Evolutionary conservation across 305 asterid genomes (phyloP).

Genomic region (Stenogyne calaminthoides): DNA sequence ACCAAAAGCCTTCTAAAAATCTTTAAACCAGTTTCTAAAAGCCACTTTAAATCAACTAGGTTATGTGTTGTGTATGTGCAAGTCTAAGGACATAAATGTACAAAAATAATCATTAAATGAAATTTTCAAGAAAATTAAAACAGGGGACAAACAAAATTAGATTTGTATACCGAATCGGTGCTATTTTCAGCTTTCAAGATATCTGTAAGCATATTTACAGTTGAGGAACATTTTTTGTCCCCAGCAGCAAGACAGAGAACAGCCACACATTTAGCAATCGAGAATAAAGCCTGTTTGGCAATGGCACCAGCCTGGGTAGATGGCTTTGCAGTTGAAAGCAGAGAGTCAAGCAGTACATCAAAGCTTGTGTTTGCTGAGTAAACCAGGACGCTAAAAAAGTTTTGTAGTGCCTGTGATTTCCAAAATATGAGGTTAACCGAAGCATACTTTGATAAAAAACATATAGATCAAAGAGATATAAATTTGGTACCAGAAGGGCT

Average conservation of each 20-base stretch:
- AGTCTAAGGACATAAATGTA: neutral
- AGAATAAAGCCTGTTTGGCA: slow-evolving; percentile 96
- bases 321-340: slow-evolving; percentile 91
- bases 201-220: slow-evolving; percentile 92
- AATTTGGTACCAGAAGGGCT: slow-evolving; percentile 84
- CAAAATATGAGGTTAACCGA: slow-evolving; percentile 34
- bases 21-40: too few species aligned
- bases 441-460: slow-evolving; percentile 26
- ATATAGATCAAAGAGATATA: slow-evolving; percentile 20
- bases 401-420: slow-evolving; percentile 76
- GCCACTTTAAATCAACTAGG: slow-evolving; percentile 5
- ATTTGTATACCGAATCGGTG: slow-evolving; percentile 68
- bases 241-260: slow-evolving; percentile 99
- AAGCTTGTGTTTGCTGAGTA: slow-evolving; percentile 97
- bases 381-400: slow-evolving; percentile 85
- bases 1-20: too few species aligned
- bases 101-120: neutral
- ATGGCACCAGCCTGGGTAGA: slow-evolving; percentile 84
- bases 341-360: slow-evolving; percentile 87
- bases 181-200: slow-evolving; percentile 83
- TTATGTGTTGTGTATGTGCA: neutral
- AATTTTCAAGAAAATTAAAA: slow-evolving; percentile 17
- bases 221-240: slow-evolving; percentile 69
- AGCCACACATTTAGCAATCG: slow-evolving; percentile 97
- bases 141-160: slow-evolving; percentile 21